These are phyloP conservation scores for Tagetes erecta DNA, from an alignment of 129 eudicot genomes.

Conservation along the genomic window DNA sequence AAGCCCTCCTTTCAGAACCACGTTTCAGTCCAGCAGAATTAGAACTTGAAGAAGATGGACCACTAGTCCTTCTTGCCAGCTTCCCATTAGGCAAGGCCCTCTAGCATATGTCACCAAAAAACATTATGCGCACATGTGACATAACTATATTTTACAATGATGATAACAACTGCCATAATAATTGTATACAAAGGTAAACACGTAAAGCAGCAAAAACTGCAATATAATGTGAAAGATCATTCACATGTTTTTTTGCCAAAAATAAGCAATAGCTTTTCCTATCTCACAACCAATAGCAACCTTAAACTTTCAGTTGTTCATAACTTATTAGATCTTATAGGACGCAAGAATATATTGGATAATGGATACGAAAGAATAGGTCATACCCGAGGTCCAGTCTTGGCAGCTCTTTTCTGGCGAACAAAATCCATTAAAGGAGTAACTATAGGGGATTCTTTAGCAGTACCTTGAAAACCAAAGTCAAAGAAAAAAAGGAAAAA, in stretches of 20 bases:
- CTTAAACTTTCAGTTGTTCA: conserved; percentile 1
- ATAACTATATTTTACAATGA: not conserved
- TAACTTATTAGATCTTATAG: conserved; percentile 10
- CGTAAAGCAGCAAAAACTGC: conserved; percentile 16
- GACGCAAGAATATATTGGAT: conserved; percentile 5
- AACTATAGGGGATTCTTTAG: conserved; percentile 67
- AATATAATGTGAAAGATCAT: conserved; percentile 5
- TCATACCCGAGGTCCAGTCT: conserved; percentile 80
- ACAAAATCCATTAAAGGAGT: conserved; percentile 88
- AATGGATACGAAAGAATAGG: not conserved
- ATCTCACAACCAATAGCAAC: conserved; percentile 21
- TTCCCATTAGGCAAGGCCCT: conserved; percentile 62
- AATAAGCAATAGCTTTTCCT: not conserved
- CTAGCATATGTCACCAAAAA: conserved; percentile 38
- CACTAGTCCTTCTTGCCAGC: conserved; percentile 53
- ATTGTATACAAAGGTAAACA: not conserved
- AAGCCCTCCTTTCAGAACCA: conserved; percentile 55
- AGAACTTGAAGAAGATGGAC: conserved; percentile 56
- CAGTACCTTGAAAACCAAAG: conserved; percentile 55
- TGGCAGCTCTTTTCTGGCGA: conserved; percentile 94
- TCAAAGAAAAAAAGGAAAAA: not conserved
- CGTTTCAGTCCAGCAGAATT: conserved; percentile 56
- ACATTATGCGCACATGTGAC: conserved; percentile 5
- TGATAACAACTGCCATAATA: conserved; percentile 9
- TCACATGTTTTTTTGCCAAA: not conserved